Evolutionary conservation across 2,329 filamentous ascomycete species (phyloP), one percentile per base, ranked within the genome.

Genomic region (Aspergillus sp.): DNA sequence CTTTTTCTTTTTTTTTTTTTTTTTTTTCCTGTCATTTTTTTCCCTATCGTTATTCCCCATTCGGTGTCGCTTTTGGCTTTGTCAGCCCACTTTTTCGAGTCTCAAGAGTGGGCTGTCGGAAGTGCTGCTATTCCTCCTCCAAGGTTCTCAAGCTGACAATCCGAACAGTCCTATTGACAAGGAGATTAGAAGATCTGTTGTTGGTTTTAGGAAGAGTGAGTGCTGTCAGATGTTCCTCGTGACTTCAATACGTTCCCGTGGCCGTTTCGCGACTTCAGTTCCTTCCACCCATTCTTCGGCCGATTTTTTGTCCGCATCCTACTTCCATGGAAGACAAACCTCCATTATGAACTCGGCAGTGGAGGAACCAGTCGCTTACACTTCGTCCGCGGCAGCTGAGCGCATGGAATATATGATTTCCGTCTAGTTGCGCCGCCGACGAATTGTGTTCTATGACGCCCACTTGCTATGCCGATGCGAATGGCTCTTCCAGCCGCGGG

Each of bases 131-230:
- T 61, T 66, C 58, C 55, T 69, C 62, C 67, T 70, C 67, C 67
- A 69, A 72, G 71, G 68, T 73, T 73, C 68, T 69, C 67, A 70
- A 55, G 57, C 60, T 67, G 58, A 69, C 64, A 43, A 60, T 59
- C 50, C 55, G 51, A 58, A 56, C 59, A 71, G 68, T 65, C 25
- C 53, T 62, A 59, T 69, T 57, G 60, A 67, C 52, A 62, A 64
- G 67, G 66, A 63, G 64, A 63, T 64, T 58, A 59, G 67, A 69
- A 45, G 69, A 66, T 63, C 55, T 55, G 60, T 62, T 61, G 58
- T 63, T 61, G 60, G 63, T 65, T 64, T 59, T 58, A 63, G 62
- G 65, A 69, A 72, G 69, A 39, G 72, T 73, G 68, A 73, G 72
- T 74, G 62, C 61, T 55, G 58, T 57, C 23, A 48, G 30, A 55